Conservation (phyloP, 768 basidiomycete species). For the Ephemerocybe angulata region DNA sequence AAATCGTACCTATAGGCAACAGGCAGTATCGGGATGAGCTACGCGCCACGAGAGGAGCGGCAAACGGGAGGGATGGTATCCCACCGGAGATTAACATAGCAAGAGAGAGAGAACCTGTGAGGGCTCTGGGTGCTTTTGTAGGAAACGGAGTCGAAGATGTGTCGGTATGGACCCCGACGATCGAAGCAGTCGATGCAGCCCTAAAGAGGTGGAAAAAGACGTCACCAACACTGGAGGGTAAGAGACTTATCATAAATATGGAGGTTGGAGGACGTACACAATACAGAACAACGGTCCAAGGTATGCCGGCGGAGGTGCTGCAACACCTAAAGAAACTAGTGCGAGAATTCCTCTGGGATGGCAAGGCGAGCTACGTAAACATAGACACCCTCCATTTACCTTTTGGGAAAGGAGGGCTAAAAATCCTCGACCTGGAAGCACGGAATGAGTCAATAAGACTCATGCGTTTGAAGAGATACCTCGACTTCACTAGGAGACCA, state of each 20-base stretch:
- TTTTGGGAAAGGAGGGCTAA: conserved; percentile 8
- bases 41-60: too few relatives aligned
- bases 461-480: conserved; percentile 20
- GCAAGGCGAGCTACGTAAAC: background rate
- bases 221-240: background rate
- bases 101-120: background rate
- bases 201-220: background rate
- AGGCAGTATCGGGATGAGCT: background rate
- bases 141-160: background rate
- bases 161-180: background rate
- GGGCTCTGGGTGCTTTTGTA: conserved; percentile 1
- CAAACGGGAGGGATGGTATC: too few relatives aligned
- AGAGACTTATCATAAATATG: background rate
- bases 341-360: background rate
- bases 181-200: background rate
- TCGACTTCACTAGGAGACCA: conserved; percentile 12
- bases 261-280: background rate
- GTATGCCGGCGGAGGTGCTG: background rate
- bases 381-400: conserved; percentile 9
- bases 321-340: background rate
- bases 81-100: background rate
- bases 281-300: background rate
- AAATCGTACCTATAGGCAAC: background rate
- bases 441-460: conserved; percentile 21
- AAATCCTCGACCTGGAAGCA: conserved; percentile 17